Percentiles rank a stretch among this genome's conserved stretches.
phyloP scores from a whole-genome alignment of 129 eudicot species.

The Chrysanthemum lavandulifolium region DNA sequence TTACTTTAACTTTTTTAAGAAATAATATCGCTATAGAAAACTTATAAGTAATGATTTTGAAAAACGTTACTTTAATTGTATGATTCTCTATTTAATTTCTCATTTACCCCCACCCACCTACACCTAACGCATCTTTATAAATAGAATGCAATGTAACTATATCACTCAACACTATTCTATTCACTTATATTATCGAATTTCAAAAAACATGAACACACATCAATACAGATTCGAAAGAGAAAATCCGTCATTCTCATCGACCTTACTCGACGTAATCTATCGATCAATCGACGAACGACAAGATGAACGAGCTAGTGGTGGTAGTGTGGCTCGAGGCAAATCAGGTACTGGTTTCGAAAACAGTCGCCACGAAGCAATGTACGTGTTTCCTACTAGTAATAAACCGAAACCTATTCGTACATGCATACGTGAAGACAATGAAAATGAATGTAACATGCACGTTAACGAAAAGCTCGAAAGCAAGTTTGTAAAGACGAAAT shows the following conservation, averaged over 20 bases:
- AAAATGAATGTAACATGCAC: conserved; percentile 15
- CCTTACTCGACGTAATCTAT: conserved; percentile 74
- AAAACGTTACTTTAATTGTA: not conserved
- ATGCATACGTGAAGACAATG: conserved; percentile 26
- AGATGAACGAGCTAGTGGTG: not conserved
- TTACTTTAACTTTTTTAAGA: too few species aligned
- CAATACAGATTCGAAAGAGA: conserved; percentile 22
- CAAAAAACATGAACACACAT: not conserved
- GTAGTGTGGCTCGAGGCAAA: conserved; percentile 40
- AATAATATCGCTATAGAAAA: too few species aligned
- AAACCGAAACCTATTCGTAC: conserved; percentile 66
- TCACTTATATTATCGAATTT: too few species aligned
- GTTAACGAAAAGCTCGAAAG: conserved; percentile 36
- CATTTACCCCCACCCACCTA: not conserved
- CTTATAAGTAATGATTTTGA: too few species aligned
- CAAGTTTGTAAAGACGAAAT: conserved; percentile 51
- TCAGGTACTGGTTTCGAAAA: conserved; percentile 18
- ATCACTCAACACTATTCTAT: too few species aligned
- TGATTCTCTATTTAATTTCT: not conserved
- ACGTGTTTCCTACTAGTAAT: conserved; percentile 23
- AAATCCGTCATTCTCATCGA: conserved; percentile 75
- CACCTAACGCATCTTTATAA: too few species aligned
- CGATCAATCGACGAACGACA: conserved; percentile 59
- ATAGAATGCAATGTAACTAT: too few species aligned
- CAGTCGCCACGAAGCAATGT: conserved; percentile 41